Evolutionary conservation across 768 basidiomycete genomes (phyloP), one percentile per base, ranked within the genome.

Genomic region (Leccinum obscurum): DNA sequence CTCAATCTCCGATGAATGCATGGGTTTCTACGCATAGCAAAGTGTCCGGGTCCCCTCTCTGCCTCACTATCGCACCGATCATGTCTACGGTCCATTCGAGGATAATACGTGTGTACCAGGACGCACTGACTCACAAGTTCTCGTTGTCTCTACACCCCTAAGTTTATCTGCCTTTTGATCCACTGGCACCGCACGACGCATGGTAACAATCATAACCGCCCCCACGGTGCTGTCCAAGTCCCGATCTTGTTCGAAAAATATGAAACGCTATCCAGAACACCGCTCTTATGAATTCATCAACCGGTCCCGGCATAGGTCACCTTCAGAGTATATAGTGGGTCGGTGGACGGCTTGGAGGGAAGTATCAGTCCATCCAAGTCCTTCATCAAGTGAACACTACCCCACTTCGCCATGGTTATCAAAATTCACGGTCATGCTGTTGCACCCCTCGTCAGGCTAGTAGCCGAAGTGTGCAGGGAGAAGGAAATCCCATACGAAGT

Each of bases 391-490:
- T n/a, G 11, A 54, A 54, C 49, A 26, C 56, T 44, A 34, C 24
- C 20, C 3, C 32, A 32, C 8, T 30, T 37, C 15, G 24, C 50
- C 46, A 83, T 82, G 81, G 76, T 77, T 30, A 64, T 83, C 61
- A 81, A 79, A 63, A 76, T 83, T 14, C 76, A 79, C 56, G 80
- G 80, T 11, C 64, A 60, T n/a, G 53, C 72, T 0, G 14, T 62
- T 34, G 79, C 79, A 8, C 76, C 77, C 17, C 75, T 73, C 68
- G 77, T 77, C 44, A 71, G 71, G 37, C 72, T 78, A 17, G 80
- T 80, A n/a, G 77, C 74, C 8, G 53, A 66, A 50, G 69, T 80
- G 17, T 70, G 74, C 63, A 74, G 76, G 58, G 79, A 81, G 62
- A 72, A 75, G 60, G 64, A 73, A 20, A 66, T 81, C 11, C 71